phyloP scores from a whole-genome alignment of 768 basidiomycete genomes.

The Daedaleopsis sinensis region DNA sequence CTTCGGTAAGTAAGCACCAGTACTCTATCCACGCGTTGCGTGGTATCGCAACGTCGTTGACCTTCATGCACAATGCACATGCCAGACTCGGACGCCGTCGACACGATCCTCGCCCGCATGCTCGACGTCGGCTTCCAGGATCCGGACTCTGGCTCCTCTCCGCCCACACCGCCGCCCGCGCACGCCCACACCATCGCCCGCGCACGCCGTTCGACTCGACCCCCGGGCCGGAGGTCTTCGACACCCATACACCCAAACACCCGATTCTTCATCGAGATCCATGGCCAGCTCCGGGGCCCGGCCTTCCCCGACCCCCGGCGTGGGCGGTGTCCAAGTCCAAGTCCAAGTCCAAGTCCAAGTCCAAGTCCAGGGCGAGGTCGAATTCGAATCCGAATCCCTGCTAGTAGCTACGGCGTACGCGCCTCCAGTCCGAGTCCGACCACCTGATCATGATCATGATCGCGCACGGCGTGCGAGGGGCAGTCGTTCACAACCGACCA shows the following conservation, averaged over 20 bases:
- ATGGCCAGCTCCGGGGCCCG: slow-evolving; percentile 45
- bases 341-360: too few relatives aligned
- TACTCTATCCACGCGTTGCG: not conserved
- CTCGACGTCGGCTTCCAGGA: slow-evolving; percentile 38
- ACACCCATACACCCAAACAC: too few relatives aligned
- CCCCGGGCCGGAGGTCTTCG: slow-evolving; percentile 43
- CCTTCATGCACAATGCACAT: not conserved
- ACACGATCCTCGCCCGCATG: slow-evolving; percentile 33
- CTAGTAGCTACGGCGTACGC: slow-evolving; percentile 20
- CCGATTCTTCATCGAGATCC: slow-evolving; percentile 48
- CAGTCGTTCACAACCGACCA: slow-evolving; percentile 30
- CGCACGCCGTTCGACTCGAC: slow-evolving; percentile 51
- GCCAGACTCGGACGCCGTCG: slow-evolving; percentile 27
- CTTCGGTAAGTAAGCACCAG: too few relatives aligned
- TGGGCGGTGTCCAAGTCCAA: too few relatives aligned
- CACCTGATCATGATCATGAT: slow-evolving; percentile 31
- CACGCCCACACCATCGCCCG: slow-evolving; percentile 26
- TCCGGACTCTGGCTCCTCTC: slow-evolving; percentile 39
- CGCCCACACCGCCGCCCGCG: slow-evolving; percentile 28
- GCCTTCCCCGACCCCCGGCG: slow-evolving; percentile 38
- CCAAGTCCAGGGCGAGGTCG: too few relatives aligned
- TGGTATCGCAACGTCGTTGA: not conserved
- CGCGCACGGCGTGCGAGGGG: slow-evolving; percentile 33
- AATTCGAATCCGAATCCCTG: too few relatives aligned
- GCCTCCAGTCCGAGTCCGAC: slow-evolving; percentile 33